Base-by-base conservation (phyloP, 768 basidiomycete genomes). In the Pulveroboletus ravenelii region DNA sequence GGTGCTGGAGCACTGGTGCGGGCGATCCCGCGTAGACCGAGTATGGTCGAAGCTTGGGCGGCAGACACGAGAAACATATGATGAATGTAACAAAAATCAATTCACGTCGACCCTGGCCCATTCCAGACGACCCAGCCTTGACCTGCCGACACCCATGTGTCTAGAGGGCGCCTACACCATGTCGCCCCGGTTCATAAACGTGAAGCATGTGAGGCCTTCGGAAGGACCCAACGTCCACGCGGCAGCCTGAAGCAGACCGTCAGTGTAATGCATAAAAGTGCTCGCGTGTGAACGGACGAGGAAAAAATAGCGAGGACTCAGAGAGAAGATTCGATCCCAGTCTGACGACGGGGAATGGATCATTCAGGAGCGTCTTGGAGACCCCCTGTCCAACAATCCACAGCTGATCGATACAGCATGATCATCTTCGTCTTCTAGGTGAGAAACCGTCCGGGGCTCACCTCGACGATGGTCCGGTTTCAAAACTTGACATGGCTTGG, bases 261-360 rank as follows among this genome's bases (percentile, higher is more conserved):
- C 57, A 67, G 42, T 37, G 48, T 20, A 29, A 44, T 42, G 40
- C 37, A 23, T 20, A 15, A 38, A 47, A 27, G 6, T 2, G 23
- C 31, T 12, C 15, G 18, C 10, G n/a, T 38, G 45, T 17, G 45
- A 32, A 41, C 1, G 40, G 29, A 29, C 2, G 32, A 34, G 15
- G n/a, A 36, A 23, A 23, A 23, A 23, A 23, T 23, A 23, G 20
- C 20, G 20, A 23, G 40, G 30, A 47, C 31, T 68, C 67, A 70
- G 68, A 70, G 68, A 68, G 67, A 68, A 68, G 67, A 68, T 68
- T 48, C 6, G 5, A 12, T 56, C 57, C 60, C 59, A 29, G 55
- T n/a, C 12, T 6, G 9, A 14, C 2, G 48, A 56, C 58, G 18
- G 57, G 55, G 48, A 58, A 18, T n/a, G 25, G 27, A 58, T 68